Conservation (phyloP, 2,329 filamentous ascomycete species). For the Phaeosphaeria sp. region DNA sequence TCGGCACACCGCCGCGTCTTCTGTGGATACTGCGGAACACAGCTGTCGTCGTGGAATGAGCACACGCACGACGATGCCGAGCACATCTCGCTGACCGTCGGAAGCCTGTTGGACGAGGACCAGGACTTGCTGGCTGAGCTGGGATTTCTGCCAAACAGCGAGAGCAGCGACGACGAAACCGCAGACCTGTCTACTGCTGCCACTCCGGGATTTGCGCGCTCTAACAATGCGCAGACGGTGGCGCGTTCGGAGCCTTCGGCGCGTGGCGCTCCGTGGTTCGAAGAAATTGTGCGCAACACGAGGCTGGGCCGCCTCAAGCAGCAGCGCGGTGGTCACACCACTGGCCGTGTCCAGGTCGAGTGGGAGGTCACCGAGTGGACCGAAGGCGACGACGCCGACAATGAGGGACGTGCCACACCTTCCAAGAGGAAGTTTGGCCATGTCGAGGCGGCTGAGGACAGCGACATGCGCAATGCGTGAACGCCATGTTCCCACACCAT, state of each 20-base stretch:
- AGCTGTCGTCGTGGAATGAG: slow-evolving; percentile 84
- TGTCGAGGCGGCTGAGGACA: slow-evolving; percentile 32
- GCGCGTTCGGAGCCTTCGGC: slow-evolving; percentile 32
- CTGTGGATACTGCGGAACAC: slow-evolving; percentile 90
- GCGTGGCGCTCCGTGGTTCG: slow-evolving; percentile 82
- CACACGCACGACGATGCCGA: slow-evolving; percentile 72
- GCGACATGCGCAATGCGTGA: slow-evolving; percentile 39
- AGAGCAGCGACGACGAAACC: slow-evolving; percentile 34
- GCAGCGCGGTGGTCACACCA: slow-evolving; percentile 65
- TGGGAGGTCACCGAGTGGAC: slow-evolving; percentile 82
- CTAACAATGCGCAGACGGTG: slow-evolving; percentile 16
- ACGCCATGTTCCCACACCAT: background rate
- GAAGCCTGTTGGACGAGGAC: slow-evolving; percentile 74
- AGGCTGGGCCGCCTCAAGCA: slow-evolving; percentile 71
- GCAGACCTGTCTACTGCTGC: slow-evolving; percentile 24
- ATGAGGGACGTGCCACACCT: slow-evolving; percentile 35
- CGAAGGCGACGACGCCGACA: slow-evolving; percentile 47
- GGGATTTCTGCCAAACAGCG: slow-evolving; percentile 66
- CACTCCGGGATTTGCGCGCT: slow-evolving; percentile 15
- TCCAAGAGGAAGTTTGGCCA: slow-evolving; percentile 47
- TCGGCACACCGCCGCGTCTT: slow-evolving; percentile 75
- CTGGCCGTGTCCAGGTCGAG: slow-evolving; percentile 72
- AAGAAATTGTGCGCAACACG: slow-evolving; percentile 79
- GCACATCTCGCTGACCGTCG: slow-evolving; percentile 82
- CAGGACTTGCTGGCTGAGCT: slow-evolving; percentile 75